Conservation (phyloP, 805 yeast genomes). For the Kodamaea jinghongensis region DNA sequence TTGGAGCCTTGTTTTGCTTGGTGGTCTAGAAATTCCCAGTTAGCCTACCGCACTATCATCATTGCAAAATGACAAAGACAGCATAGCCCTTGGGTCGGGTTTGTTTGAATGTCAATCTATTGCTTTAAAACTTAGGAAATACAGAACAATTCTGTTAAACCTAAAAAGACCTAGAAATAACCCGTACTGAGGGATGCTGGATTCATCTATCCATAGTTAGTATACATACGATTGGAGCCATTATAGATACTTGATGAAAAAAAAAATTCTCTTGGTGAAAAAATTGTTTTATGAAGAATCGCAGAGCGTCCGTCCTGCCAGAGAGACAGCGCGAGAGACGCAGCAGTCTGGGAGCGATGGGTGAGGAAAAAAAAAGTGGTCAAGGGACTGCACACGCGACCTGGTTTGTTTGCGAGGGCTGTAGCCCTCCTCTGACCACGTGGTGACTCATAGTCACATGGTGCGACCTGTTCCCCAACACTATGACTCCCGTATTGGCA, state of each 20-base stretch:
- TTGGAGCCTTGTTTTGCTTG: conserved; percentile 67
- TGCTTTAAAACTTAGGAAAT: conserved; percentile 2
- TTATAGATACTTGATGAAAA: conserved; percentile 31
- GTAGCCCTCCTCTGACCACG: background rate
- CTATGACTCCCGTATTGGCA: background rate
- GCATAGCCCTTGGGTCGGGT: conserved; percentile 51
- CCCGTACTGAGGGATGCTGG: conserved; percentile 41
- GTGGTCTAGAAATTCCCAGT: conserved; percentile 62
- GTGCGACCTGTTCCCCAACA: too few relatives aligned
- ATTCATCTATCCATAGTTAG: conserved; percentile 15
- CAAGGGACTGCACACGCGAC: too few relatives aligned
- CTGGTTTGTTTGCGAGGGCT: too few relatives aligned
- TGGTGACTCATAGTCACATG: conserved; percentile 3
- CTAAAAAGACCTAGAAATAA: conserved; percentile 10
- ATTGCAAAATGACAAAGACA: conserved; percentile 33
- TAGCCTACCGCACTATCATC: conserved; percentile 71
- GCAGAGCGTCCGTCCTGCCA: background rate
- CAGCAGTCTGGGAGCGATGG: too few relatives aligned
- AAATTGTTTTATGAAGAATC: background rate
- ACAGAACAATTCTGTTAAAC: background rate
- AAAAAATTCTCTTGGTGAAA: conserved; percentile 4
- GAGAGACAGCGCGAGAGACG: background rate
- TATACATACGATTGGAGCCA: conserved; percentile 92
- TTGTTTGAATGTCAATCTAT: conserved; percentile 13
- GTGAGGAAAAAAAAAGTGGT: too few relatives aligned